Conservation (phyloP, 257 asterid species). For the Solanum stenotomum region DNA sequence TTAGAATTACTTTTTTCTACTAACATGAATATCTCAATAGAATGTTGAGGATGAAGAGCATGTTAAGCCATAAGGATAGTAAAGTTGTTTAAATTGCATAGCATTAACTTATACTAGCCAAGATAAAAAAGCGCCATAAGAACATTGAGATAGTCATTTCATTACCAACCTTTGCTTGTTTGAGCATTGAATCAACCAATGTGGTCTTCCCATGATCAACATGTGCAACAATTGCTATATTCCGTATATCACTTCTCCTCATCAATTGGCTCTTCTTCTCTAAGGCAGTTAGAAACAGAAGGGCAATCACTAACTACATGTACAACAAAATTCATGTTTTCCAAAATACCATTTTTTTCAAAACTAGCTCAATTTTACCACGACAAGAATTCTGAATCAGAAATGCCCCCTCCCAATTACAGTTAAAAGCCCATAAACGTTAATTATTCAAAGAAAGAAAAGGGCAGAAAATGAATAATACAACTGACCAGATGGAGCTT, state of each 20-base stretch:
- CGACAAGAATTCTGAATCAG: background rate
- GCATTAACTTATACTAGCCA: background rate
- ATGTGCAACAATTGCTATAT: constrained; percentile 97
- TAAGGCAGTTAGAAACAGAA: constrained; percentile 15
- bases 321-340: background rate
- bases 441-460: background rate
- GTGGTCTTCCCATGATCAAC: constrained; percentile 99
- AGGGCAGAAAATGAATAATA: background rate
- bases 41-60: background rate
- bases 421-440: background rate
- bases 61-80: background rate
- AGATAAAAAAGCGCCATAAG: background rate
- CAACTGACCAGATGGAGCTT: constrained; percentile 40
- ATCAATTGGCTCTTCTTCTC: constrained; percentile 55
- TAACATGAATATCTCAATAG: background rate
- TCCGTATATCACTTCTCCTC: constrained; percentile 75
- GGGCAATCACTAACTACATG: background rate
- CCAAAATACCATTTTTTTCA: background rate
- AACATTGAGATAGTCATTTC: background rate
- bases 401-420: background rate
- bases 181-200: constrained; percentile 88
- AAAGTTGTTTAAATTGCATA: background rate
- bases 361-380: background rate
- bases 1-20: background rate
- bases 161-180: constrained; percentile 73